Evolutionary conservation across 176 grass and related monocot species (phyloP), one percentile per base, ranked within the genome.

Genomic region (Aegilops speltoides): DNA sequence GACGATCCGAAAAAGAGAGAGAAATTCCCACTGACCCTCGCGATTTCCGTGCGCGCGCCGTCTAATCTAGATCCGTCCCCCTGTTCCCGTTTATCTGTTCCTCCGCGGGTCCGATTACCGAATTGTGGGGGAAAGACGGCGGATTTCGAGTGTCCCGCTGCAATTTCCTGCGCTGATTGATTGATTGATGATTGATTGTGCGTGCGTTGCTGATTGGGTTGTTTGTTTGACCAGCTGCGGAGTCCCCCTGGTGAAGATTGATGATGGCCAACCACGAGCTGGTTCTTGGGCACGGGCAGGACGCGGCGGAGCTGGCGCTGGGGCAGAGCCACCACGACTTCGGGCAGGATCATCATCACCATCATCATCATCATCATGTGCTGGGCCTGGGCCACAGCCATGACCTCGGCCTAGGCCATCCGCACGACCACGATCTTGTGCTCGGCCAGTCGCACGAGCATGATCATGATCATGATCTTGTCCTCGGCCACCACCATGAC

Each of bases 191-290:
- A 7, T 17, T 68, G 64, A 8, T 26, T 83, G 24, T 3, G 76
- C 22, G 13, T 36, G 32, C 20, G 56, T 64, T 17, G 16, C 81
- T 68, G 83, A 82, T 86, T 77, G 7, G 33, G 4, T 10, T 77
- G 63, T 10, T 86, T 48, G 31, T 67, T 68, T 84, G 59, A 52
- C 11, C 69, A 70, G 82, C 81, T n/a, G 50, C 36, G 79, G 22
- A 29, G 40, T n/a, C 73, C 78, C 54, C 28, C 6, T 23, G 77
- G 28, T 15, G 83, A 41, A 3, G 38, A 85, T 82, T 75, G 68
- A 19, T 59, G 68, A 99, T 99, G 97, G 92, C 97, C 9, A 94
- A 87, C 84, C 94, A 96, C 61, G 94, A 98, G 76, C 87, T 99
- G 82, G 92, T 90, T 29, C 94, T 99, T 40, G 94, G 97, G 32